Evolutionary conservation across 257 asterid species (phyloP).

Genomic region (Nicotiana noctiflora): DNA sequence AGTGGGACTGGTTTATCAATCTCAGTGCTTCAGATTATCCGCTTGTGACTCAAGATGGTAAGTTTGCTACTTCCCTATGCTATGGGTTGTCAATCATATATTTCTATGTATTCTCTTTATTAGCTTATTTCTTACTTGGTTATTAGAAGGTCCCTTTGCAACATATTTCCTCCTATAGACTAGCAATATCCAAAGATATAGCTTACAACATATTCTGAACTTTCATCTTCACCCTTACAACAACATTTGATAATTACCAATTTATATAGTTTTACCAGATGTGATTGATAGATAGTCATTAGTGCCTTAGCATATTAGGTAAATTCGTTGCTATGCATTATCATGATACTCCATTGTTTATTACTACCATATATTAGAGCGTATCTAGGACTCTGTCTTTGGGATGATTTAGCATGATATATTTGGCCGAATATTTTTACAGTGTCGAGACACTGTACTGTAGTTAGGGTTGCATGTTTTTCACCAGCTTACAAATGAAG

Average conservation of each 20-base stretch:
- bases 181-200: not conserved
- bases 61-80: constrained; percentile 26
- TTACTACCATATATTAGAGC: not conserved
- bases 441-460: not conserved
- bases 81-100: not conserved
- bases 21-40: constrained; percentile 99
- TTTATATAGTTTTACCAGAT: not conserved
- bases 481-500: not conserved
- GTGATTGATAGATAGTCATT: not conserved
- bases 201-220: not conserved
- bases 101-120: not conserved
- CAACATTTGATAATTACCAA: not conserved
- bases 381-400: not conserved
- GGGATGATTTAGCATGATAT: not conserved
- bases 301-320: not conserved
- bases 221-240: not conserved
- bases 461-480: not conserved
- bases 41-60: constrained; percentile 93
- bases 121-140: not conserved
- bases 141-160: not conserved
- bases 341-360: not conserved
- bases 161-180: not conserved
- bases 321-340: not conserved
- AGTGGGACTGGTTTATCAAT: constrained; percentile 99
- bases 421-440: not conserved